phyloP scores from a whole-genome alignment of 139 green algal genomes.

The Yamagishiella unicocca region DNA sequence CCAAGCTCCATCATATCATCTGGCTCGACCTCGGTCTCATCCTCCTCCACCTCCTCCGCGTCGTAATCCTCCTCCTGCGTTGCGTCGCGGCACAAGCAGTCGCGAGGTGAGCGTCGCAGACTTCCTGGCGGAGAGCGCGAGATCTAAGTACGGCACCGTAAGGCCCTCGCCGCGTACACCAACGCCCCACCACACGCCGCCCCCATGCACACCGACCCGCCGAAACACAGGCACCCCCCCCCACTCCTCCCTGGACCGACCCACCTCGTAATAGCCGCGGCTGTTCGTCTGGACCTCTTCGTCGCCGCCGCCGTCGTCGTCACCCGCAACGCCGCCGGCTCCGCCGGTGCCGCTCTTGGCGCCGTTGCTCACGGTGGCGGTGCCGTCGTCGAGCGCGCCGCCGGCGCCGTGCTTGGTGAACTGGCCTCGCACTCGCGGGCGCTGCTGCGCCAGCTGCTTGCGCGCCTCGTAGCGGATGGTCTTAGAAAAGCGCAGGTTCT shows the following conservation, averaged over 20 bases:
- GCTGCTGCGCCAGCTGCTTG: slow-evolving; percentile 73
- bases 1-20: slow-evolving; percentile 15
- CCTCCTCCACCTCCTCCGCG: slow-evolving; percentile 24
- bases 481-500: slow-evolving; percentile 73
- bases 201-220: too few species aligned
- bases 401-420: slow-evolving; percentile 63
- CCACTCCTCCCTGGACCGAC: too few species aligned
- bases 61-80: slow-evolving; percentile 44
- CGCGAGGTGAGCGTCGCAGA: too few species aligned
- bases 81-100: too few species aligned
- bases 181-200: too few species aligned
- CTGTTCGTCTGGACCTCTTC: slow-evolving; percentile 46
- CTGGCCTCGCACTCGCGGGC: slow-evolving; percentile 75
- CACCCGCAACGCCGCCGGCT: background rate
- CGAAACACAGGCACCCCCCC: too few species aligned
- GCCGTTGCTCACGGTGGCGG: slow-evolving; percentile 4
- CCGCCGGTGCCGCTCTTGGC: slow-evolving; percentile 39
- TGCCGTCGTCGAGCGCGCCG: slow-evolving; percentile 8
- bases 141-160: too few species aligned
- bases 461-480: slow-evolving; percentile 81
- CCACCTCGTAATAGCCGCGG: slow-evolving; percentile 44
- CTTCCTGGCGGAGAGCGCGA: too few species aligned
- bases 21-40: slow-evolving; percentile 38
- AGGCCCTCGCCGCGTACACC: too few species aligned
- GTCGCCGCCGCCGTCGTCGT: slow-evolving; percentile 3